Percentiles rank a stretch among this genome's conserved stretches.
phyloP scores from a whole-genome alignment of 441 rosid species.

The Gossypium trilobum region DNA sequence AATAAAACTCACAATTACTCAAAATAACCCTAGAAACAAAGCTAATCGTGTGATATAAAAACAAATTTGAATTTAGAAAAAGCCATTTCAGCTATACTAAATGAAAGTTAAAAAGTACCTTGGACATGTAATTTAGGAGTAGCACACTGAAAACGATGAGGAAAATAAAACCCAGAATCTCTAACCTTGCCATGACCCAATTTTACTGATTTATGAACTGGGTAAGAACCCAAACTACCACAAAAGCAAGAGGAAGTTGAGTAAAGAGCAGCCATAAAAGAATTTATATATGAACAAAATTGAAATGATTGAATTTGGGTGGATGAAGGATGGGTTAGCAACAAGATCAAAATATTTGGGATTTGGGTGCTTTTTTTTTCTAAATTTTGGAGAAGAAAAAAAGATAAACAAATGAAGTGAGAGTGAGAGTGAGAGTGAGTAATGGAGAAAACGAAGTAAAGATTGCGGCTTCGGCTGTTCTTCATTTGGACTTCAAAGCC shows the following conservation, averaged over 20 bases:
- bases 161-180: constrained; percentile 21
- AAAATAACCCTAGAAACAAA: not conserved
- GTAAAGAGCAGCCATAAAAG: constrained; percentile 33
- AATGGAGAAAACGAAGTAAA: not conserved
- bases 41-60: not conserved
- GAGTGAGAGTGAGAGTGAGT: not conserved
- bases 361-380: not conserved
- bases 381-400: not conserved
- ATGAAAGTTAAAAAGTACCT: constrained; percentile 24
- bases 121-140: constrained; percentile 26
- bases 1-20: not conserved
- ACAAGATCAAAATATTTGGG: not conserved
- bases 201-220: constrained; percentile 12
- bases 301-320: not conserved
- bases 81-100: not conserved
- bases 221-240: constrained; percentile 13
- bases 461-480: not conserved
- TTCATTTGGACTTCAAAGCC: not conserved
- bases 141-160: constrained; percentile 13
- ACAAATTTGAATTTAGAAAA: not conserved
- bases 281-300: not conserved
- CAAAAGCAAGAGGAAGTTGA: constrained; percentile 18
- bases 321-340: not conserved
- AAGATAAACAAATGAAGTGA: not conserved
- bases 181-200: constrained; percentile 18